phyloP scores from a whole-genome alignment of 805 yeast genomes.

The Zygotorulaspora florentina region DNA sequence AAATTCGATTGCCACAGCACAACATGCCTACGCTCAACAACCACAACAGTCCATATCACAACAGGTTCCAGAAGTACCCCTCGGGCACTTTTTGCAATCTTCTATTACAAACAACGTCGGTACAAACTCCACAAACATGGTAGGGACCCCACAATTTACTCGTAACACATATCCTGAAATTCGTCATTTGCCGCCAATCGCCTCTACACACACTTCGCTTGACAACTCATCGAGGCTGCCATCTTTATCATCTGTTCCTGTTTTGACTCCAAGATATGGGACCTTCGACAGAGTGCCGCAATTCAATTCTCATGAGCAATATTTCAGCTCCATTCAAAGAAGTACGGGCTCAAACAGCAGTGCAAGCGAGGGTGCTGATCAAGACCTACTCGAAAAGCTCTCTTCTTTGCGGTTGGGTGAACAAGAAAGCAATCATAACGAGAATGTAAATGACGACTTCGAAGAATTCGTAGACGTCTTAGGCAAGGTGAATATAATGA shows the following conservation, averaged over 20 bases:
- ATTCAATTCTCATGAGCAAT: constrained; percentile 9
- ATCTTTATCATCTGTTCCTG: constrained; percentile 17
- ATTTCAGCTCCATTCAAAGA: constrained; percentile 23
- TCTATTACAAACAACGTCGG: not conserved
- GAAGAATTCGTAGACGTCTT: constrained; percentile 17
- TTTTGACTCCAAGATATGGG: constrained; percentile 12
- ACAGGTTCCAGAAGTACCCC: not conserved
- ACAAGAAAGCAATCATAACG: constrained; percentile 1
- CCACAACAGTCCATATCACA: not conserved
- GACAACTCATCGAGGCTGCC: constrained; percentile 14
- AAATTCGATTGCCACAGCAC: constrained; percentile 5
- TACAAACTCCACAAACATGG: not conserved
- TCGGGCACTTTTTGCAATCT: not conserved
- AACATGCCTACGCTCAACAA: constrained; percentile 6
- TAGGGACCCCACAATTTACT: not conserved
- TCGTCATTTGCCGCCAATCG: constrained; percentile 13
- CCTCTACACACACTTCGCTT: not conserved
- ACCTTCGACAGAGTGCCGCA: constrained; percentile 11
- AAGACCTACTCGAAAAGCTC: not conserved
- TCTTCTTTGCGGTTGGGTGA: constrained; percentile 2
- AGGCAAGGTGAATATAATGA: constrained; percentile 23
- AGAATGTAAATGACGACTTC: not conserved
- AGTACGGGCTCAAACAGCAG: constrained; percentile 8
- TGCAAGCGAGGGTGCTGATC: not conserved
- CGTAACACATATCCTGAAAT: constrained; percentile 7